Base-by-base conservation (phyloP, 192 early-diverging fungal species). In the Lobulomyces angularis region DNA sequence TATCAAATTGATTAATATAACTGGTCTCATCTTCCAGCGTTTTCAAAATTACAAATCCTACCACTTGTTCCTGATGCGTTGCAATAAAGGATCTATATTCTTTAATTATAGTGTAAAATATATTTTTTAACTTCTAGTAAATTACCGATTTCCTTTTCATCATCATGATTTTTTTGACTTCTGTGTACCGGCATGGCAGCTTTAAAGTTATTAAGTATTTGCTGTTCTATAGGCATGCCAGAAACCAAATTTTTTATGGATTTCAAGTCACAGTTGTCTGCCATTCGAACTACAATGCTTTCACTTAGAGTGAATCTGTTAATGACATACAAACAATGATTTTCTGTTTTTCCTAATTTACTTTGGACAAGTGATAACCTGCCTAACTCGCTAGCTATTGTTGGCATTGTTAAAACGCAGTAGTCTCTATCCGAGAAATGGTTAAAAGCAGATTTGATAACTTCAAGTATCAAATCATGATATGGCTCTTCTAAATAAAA, bases 401-500 rank as follows among this genome's bases (percentile, higher is more conserved):
- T 45, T 2, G 68, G 51, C n/a, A 66, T 40, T 3, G 62, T 65
- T 1, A 74, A 44, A 6, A 59, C 61, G 32, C 71, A 74, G 25
- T 62, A 74, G 32, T 74, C 68, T 16, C 53, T 21, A 8, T 65
- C 71, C 0, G 56, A 53, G 40, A 56, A 72, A 18, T 56, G 18
- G 11, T 35, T 16, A 34, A 70, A 73, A 5, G 59, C 66, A 5
- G 52, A 47, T 27, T 51, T 42, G 7, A 67, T 37, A 41, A 74
- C 56, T 41, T 71, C 57, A 35, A 48, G 47, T 22, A 59, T 47
- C 25, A 68, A 61, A n/a, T 43, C 42, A 9, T 55, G 46, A 35
- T 68, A 69, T 14, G 21, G 32, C n/a, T 57, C 44, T 14, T 62
- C 65, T 17, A 74, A 65, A 46, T 52, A 68, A 27, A 74, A 62